A percentile compares a stretch with the other conserved stretches of the same genome.
phyloP scores from a whole-genome alignment of 2,329 filamentous ascomycete species.

The Penicillium nordicum region DNA sequence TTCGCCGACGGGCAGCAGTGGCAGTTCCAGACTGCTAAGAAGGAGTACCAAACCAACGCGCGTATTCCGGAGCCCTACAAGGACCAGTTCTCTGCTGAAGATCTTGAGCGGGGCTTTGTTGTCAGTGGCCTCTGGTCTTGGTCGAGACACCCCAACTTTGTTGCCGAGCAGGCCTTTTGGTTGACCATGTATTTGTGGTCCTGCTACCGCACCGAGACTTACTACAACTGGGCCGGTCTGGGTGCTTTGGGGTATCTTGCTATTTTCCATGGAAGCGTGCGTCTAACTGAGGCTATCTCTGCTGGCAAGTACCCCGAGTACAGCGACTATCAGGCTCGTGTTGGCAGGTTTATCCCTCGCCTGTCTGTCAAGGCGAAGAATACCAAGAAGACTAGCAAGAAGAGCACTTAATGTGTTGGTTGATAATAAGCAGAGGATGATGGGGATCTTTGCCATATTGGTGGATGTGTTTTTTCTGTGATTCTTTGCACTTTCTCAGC shows the following conservation, averaged over 20 bases:
- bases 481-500: neutral
- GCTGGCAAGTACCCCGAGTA: slow-evolving; percentile 86
- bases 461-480: neutral
- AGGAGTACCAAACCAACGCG: slow-evolving; percentile 67
- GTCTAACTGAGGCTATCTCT: slow-evolving; percentile 79
- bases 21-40: slow-evolving; percentile 80
- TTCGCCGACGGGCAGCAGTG: slow-evolving; percentile 92
- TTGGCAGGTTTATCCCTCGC: slow-evolving; percentile 76
- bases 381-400: slow-evolving; percentile 21
- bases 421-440: neutral
- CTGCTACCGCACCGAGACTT: slow-evolving; percentile 66
- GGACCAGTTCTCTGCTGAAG: slow-evolving; percentile 59
- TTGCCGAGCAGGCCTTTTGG: slow-evolving; percentile 89
- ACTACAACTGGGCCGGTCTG: slow-evolving; percentile 73
- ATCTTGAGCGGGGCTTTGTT: slow-evolving; percentile 86
- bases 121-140: slow-evolving; percentile 80
- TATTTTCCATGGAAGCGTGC: slow-evolving; percentile 86
- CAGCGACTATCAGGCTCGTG: slow-evolving; percentile 72
- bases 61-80: slow-evolving; percentile 60
- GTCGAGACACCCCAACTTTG: slow-evolving; percentile 92
- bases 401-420: slow-evolving; percentile 14
- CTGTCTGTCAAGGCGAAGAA: slow-evolving; percentile 35
- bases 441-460: neutral
- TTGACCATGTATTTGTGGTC: slow-evolving; percentile 83
- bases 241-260: slow-evolving; percentile 69